Conservation (phyloP, 106 monocot species). For the Acorus calamus region DNA sequence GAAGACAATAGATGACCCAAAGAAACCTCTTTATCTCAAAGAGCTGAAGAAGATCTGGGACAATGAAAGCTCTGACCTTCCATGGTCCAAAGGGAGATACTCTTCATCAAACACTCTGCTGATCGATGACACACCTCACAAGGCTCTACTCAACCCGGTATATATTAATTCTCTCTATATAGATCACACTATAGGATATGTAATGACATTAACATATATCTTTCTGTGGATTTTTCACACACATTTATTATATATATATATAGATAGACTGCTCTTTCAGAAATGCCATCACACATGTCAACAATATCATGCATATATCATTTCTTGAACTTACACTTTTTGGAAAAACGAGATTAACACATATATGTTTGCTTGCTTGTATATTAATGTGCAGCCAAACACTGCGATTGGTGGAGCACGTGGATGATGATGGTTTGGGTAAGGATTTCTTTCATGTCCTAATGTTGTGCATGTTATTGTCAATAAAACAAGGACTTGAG, state of each 20-base stretch:
- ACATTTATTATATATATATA: too few relatives aligned
- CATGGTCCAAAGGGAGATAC: neutral
- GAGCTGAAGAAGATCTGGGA: conserved; percentile 12
- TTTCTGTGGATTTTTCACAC: too few relatives aligned
- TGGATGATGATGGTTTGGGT: neutral
- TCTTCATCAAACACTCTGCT: conserved; percentile 1
- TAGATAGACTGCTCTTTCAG: too few relatives aligned
- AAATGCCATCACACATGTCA: too few relatives aligned
- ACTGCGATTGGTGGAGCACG: neutral
- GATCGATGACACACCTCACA: conserved; percentile 5
- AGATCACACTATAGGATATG: neutral
- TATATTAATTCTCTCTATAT: neutral
- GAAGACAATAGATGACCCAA: neutral
- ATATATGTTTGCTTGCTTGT: too few relatives aligned
- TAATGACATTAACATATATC: too few relatives aligned
- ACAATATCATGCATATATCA: too few relatives aligned
- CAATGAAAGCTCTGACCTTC: neutral
- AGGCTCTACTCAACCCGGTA: conserved; percentile 7
- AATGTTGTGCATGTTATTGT: too few relatives aligned
- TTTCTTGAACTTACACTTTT: too few relatives aligned
- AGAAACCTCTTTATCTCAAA: conserved; percentile 3
- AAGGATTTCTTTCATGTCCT: neutral
- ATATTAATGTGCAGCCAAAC: neutral
- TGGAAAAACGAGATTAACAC: too few relatives aligned
- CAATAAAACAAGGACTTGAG: too few relatives aligned